Evolutionary conservation across 345 rosid genomes (phyloP).

Genomic region (Angophora floribunda): DNA sequence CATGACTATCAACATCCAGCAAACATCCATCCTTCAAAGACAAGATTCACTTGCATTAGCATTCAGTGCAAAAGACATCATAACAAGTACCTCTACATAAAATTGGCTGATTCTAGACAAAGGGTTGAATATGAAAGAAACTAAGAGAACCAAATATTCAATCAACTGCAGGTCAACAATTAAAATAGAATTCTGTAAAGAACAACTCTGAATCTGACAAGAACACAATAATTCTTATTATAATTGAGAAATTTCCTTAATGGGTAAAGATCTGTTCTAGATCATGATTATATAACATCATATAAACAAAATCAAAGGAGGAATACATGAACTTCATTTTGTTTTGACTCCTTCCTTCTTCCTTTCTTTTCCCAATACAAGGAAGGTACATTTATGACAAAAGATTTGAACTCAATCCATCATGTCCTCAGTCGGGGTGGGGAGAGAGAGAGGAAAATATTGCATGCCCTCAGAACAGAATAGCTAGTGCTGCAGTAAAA

Average conservation of each 20-base stretch:
- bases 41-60: conserved; percentile 7
- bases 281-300: neutral
- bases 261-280: neutral
- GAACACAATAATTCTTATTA: neutral
- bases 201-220: neutral
- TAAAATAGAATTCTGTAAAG: neutral
- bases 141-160: neutral
- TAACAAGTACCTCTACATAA: neutral
- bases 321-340: neutral
- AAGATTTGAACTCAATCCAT: neutral
- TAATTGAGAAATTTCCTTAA: neutral
- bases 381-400: neutral
- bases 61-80: neutral
- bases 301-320: neutral
- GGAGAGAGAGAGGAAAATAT: neutral
- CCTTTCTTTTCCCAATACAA: neutral
- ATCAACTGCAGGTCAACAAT: neutral
- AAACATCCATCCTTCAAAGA: conserved; percentile 68
- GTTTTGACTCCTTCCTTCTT: neutral
- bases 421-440: neutral
- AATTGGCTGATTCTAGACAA: neutral
- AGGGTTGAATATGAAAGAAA: neutral
- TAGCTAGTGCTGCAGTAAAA: neutral
- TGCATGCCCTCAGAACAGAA: neutral
- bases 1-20: conserved; percentile 69